phyloP scores from a whole-genome alignment of 306 rosid species.

The Rosa persica region DNA sequence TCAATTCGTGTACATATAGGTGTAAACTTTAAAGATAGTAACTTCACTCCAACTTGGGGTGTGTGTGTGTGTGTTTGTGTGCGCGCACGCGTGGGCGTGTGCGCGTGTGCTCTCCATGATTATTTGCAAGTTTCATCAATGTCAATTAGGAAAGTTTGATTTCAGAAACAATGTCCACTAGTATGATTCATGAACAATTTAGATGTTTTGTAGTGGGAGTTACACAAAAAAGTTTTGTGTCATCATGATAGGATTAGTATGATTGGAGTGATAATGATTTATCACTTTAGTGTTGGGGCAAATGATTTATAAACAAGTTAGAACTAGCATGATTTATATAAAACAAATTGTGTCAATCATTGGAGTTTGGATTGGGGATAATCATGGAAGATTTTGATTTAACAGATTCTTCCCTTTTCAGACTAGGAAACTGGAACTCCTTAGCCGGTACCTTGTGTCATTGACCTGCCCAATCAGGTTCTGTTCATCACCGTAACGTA shows the following conservation, averaged over 20 bases:
- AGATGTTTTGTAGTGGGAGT: too few species aligned
- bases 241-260: neutral
- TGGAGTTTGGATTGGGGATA: neutral
- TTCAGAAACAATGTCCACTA: neutral
- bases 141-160: neutral
- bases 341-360: neutral
- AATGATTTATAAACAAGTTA: too few species aligned
- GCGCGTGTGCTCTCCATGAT: neutral
- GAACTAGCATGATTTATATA: too few species aligned
- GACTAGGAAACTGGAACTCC: neutral
- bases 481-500: too few species aligned
- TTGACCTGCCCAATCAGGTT: neutral
- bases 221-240: too few species aligned
- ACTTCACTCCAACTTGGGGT: neutral
- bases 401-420: neutral
- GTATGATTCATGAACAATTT: too few species aligned
- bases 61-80: too few species aligned
- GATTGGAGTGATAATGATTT: neutral
- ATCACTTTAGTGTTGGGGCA: too few species aligned
- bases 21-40: neutral
- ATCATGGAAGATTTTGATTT: neutral
- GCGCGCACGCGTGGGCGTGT: too few species aligned
- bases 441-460: neutral
- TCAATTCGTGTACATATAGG: neutral
- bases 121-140: neutral